A percentile compares a stretch with the other conserved stretches of the same genome.
Evolutionary conservation across 495 filamentous ascomycete species (phyloP).

Genomic region (Friedmanniomyces endolithicus): DNA sequence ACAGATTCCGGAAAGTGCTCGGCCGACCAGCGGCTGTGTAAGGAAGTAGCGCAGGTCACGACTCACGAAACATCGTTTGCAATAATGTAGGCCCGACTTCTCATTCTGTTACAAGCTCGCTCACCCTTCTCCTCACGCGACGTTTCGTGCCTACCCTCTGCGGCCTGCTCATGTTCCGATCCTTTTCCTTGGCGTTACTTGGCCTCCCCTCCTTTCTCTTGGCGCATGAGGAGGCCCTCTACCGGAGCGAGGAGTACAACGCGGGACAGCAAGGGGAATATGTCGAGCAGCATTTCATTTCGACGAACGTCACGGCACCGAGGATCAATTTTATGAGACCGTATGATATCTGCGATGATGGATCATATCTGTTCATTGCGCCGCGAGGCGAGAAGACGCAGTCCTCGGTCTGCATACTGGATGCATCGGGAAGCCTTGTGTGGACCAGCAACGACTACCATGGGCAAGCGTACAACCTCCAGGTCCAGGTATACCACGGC

Average conservation of each 20-base stretch:
- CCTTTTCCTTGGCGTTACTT: no score
- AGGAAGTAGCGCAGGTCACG: no score
- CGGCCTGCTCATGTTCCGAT: no score
- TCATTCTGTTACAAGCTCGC: no score
- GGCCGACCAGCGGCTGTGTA: no score
- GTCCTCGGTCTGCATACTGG: conserved; percentile 7
- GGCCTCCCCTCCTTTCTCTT: no score
- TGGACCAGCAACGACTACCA: conserved; percentile 6
- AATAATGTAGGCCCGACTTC: no score
- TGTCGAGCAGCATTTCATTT: conserved; percentile 3
- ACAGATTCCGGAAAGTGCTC: no score
- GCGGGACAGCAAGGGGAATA: conserved; percentile 6
- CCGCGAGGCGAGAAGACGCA: conserved; percentile 6
- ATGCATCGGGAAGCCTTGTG: conserved; percentile 8
- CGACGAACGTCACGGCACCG: conserved; percentile 4
- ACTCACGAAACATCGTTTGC: no score
- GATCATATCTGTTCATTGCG: conserved; percentile 14
- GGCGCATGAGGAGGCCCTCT: background rate
- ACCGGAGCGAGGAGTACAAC: conserved; percentile 6
- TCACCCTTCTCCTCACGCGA: no score
- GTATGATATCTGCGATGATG: conserved; percentile 15
- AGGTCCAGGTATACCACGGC: conserved; percentile 18
- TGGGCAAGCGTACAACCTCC: conserved; percentile 16
- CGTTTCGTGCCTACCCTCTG: no score
- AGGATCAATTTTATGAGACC: conserved; percentile 8